Conservation (phyloP, 371 early-diverging fungal species). For the Mucor velutinosus region DNA sequence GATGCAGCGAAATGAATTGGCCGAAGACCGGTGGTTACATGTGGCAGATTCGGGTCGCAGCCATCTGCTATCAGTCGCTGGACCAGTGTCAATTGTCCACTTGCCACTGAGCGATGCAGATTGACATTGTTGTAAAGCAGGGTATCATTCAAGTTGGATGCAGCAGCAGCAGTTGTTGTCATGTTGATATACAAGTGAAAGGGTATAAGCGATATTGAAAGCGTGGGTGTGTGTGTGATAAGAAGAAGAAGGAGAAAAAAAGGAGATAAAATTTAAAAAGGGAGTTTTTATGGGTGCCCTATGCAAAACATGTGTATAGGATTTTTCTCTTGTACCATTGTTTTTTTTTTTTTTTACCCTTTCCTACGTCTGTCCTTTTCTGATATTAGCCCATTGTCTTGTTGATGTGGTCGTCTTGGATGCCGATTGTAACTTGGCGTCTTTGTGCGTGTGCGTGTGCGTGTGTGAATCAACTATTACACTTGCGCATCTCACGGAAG, state of each 20-base stretch:
- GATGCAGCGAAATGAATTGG: slow-evolving; percentile 66
- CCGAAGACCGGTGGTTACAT: slow-evolving; percentile 51
- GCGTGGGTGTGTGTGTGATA: background rate
- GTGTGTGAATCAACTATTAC: too few species aligned
- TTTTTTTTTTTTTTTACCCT: too few species aligned
- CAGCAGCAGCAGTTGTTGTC: slow-evolving; percentile 5
- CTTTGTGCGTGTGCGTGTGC: too few species aligned
- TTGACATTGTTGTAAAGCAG: slow-evolving; percentile 3
- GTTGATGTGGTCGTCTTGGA: too few species aligned
- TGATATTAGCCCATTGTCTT: background rate
- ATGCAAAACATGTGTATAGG: background rate
- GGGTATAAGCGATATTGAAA: background rate
- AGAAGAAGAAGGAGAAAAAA: background rate
- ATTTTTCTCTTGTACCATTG: too few species aligned
- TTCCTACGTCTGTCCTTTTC: background rate
- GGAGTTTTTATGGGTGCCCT: background rate
- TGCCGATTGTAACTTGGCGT: too few species aligned
- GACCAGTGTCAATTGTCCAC: slow-evolving; percentile 11
- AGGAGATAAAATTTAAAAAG: slow-evolving; percentile 2
- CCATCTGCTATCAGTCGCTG: slow-evolving; percentile 14
- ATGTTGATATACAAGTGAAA: background rate
- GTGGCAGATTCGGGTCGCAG: slow-evolving; percentile 15
- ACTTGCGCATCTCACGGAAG: too few species aligned
- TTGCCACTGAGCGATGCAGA: slow-evolving; percentile 13
- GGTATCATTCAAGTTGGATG: background rate